These are phyloP conservation scores for Tricholoma sp. DNA, from an alignment of 768 basidiomycete species.

Conservation along the genomic window DNA sequence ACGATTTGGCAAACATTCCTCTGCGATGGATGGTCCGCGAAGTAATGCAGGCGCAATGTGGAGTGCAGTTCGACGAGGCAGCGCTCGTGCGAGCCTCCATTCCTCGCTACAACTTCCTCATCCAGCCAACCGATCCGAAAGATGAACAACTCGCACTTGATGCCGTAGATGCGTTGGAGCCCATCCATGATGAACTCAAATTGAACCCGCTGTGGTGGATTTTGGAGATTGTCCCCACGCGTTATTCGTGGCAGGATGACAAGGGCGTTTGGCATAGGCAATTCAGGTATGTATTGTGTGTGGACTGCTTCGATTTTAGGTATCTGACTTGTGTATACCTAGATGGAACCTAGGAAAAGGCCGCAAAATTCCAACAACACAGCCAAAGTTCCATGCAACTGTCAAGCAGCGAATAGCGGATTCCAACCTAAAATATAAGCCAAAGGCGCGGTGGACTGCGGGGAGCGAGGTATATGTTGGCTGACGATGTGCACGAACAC, in stretches of 20 bases:
- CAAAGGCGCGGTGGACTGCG: conserved; percentile 46
- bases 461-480: conserved; percentile 44
- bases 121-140: conserved; percentile 6
- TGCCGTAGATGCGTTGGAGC: conserved; percentile 38
- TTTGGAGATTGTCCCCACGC: conserved; percentile 60
- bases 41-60: conserved; percentile 50
- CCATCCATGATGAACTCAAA: conserved; percentile 49
- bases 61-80: conserved; percentile 48
- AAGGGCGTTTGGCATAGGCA: conserved; percentile 48
- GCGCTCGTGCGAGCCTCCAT: conserved; percentile 45
- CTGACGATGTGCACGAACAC: conserved; percentile 1
- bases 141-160: conserved; percentile 19
- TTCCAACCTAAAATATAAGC: conserved; percentile 45
- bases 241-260: conserved; percentile 51
- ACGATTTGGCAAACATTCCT: conserved; percentile 53
- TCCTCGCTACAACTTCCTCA: conserved; percentile 7
- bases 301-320: not conserved
- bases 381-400: conserved; percentile 58
- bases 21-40: conserved; percentile 81
- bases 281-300: conserved; percentile 41
- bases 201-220: conserved; percentile 55
- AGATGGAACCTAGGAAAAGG: conserved; percentile 58
- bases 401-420: conserved; percentile 57
- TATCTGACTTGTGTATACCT: not conserved
- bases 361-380: conserved; percentile 37